Percentiles rank a stretch among this genome's conserved stretches.
phyloP scores from a whole-genome alignment of 768 basidiomycete genomes.

The Collybiopsis luxurians region DNA sequence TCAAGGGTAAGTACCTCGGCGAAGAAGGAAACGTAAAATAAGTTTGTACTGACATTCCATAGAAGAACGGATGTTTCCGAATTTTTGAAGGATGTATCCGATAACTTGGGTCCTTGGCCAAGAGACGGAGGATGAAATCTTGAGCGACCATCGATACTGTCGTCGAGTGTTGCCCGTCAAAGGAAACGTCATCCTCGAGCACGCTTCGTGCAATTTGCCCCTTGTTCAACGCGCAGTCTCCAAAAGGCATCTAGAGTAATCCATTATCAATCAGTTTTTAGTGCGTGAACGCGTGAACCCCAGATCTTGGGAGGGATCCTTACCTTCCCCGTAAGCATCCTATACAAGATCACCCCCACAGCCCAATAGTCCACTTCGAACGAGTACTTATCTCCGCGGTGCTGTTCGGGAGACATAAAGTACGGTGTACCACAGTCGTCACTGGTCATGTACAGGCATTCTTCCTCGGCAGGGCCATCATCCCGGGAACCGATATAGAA shows the following conservation, averaged over 20 bases:
- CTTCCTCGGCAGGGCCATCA: not conserved
- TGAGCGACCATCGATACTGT: not conserved
- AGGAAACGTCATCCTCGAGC: slow-evolving; percentile 10
- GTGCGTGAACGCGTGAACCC: not conserved
- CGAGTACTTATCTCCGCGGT: slow-evolving; percentile 14
- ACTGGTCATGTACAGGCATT: slow-evolving; percentile 5
- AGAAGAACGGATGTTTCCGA: slow-evolving; percentile 8
- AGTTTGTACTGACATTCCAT: slow-evolving; percentile 9
- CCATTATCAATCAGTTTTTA: too few relatives aligned
- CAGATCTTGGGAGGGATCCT: too few relatives aligned
- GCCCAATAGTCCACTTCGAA: slow-evolving; percentile 63
- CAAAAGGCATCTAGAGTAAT: slow-evolving; percentile 15
- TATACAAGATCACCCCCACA: slow-evolving; percentile 66
- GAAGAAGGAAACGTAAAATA: not conserved
- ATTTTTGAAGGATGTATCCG: slow-evolving; percentile 4
- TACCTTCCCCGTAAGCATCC: slow-evolving; percentile 54
- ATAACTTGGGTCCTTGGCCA: slow-evolving; percentile 7
- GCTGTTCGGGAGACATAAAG: slow-evolving; percentile 18
- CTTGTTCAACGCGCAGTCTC: slow-evolving; percentile 7
- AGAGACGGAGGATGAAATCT: slow-evolving; percentile 5
- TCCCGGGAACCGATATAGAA: too few relatives aligned
- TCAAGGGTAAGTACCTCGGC: not conserved
- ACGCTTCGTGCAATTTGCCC: slow-evolving; percentile 8
- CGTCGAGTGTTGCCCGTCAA: slow-evolving; percentile 2
- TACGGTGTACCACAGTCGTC: slow-evolving; percentile 19